Percentiles rank a stretch among this genome's conserved stretches.
Evolutionary conservation across 1,284 basidiomycete genomes (phyloP).

Genomic region (Irpex sp.): DNA sequence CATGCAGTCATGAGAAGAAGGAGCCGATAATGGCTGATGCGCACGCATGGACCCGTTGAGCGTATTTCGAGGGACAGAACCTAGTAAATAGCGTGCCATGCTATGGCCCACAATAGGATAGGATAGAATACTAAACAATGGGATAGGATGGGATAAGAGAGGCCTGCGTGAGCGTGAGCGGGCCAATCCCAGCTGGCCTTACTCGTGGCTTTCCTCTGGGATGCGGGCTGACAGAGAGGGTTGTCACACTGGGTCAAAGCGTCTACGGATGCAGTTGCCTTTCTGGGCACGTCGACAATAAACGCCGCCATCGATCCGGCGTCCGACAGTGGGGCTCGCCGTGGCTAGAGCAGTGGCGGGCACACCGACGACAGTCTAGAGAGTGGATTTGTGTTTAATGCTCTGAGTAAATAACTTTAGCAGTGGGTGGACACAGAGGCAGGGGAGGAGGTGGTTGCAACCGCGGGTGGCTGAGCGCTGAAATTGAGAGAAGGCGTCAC

Average conservation of each 20-base stretch:
- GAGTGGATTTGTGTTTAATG: background rate
- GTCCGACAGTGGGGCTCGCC: constrained; percentile 1
- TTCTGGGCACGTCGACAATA: constrained; percentile 7
- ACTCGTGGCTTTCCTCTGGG: background rate
- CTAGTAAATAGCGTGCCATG: background rate
- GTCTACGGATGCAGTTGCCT: constrained; percentile 3
- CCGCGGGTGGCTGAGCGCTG: background rate
- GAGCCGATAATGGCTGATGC: background rate
- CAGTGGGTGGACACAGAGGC: background rate
- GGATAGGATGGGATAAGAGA: too few species aligned
- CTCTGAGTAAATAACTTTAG: background rate
- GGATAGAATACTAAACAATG: too few species aligned
- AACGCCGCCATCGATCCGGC: constrained; percentile 18
- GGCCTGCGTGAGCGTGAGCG: background rate
- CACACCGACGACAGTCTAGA: background rate
- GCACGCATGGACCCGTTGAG: background rate
- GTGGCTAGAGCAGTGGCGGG: background rate
- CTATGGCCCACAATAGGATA: too few species aligned
- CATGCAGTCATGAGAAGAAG: background rate
- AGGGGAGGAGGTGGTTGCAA: background rate
- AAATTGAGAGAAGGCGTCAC: constrained; percentile 1
- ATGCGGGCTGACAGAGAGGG: constrained; percentile 2
- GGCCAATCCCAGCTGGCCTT: too few species aligned
- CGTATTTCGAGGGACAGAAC: background rate
- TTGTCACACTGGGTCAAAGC: background rate